Base-by-base conservation (phyloP, 2,329 filamentous ascomycete genomes). In the Exophiala oligosperma region DNA sequence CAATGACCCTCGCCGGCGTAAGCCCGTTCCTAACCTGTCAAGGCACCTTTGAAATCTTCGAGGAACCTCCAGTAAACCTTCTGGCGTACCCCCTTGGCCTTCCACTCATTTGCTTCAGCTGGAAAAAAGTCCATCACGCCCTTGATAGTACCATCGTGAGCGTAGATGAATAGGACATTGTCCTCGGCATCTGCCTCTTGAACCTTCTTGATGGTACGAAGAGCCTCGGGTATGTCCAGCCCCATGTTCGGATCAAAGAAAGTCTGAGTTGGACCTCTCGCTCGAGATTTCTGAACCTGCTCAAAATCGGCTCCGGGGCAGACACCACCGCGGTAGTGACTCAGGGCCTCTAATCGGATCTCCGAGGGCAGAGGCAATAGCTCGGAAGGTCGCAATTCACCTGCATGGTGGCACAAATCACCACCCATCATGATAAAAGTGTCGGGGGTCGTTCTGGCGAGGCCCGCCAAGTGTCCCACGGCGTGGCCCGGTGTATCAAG, bases 401-500 rank as follows among this genome's bases (percentile, higher is more conserved):
- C 70, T 0, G 66, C 68, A 52, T 79, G 74, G 58, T 81, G 79
- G 29, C 72, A 75, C 4, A 72, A 68, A 64, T 82, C 80, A 14
- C 77, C 79, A n/a, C 77, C 79, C 70, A 81, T 76, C 26, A 48
- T 32, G 12, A 48, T 48, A 17, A 48, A 48, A 8, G 23, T 48
- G 68, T 35, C 71, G 64, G 78, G 67, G 0, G 70, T 71, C 0
- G 74, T 77, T 4, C 80, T 70, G 1, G 77, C 80, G 0, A 84
- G 70, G 2, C 72, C 81, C 54, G 74, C 76, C 17, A 81, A 69
- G 63, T 82, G 79, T 1, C 77, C 79, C 11, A 79, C 68, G 0
- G 76, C 74, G 21, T 60, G 57, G 1, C 82, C 82, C 0, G 81
- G 80, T 2, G 77, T 63, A 81, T 76, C 71, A 4, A 78, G 65